Base-by-base conservation (phyloP, 192 early-diverging fungal genomes). In the Helicostylum pulchrum region DNA sequence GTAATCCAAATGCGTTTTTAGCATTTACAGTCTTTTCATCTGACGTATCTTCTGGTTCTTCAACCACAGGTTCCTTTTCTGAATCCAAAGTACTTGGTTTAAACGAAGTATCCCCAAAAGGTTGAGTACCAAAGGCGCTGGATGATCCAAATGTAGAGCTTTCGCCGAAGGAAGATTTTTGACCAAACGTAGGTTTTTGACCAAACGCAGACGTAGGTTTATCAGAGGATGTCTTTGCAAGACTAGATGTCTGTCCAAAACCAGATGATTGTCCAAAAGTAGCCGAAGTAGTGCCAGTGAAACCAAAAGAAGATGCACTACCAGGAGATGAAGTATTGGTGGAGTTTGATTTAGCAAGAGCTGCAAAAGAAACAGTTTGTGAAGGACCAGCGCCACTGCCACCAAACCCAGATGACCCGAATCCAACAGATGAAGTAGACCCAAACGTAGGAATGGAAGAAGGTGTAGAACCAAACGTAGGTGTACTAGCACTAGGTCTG, bases 301-400 rank as follows among this genome's bases (percentile, higher is more conserved):
- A 15, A 23, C 21, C 12, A 3, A 21, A 14, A 1, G 8, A 26
- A 17, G 31, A 17, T 9, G 23, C 1, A 26, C 15, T 55, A 1
- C 19, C 17, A 23, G 19, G 4, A 20, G 15, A 34, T 12, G 53
- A 8, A 17, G 30, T 15, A 15, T 55, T 23, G 5, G 21, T 21
- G 3, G 23, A 15, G 12, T 6, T 36, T 2, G 54, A 56, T 56
- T 39, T 56, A 19, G 54, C 32, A 17, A 56, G 54, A 39, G 54
- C 36, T 4, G 54, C 54, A n/a, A 56, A 19, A 4, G 54, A 56
- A 9, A 56, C 54, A 1, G 54, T 56, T 56, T 56, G 54, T 3
- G 30, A 10, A 4, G 54, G 2, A 4, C 30, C 54, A 21, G 31
- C 34, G 1, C 54, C 54, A 34, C 11, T 17, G 19, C 15, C 6